Evolutionary conservation across 1,284 basidiomycete species (phyloP), one percentile per base, ranked within the genome.

Genomic region (Marasmius sp.): DNA sequence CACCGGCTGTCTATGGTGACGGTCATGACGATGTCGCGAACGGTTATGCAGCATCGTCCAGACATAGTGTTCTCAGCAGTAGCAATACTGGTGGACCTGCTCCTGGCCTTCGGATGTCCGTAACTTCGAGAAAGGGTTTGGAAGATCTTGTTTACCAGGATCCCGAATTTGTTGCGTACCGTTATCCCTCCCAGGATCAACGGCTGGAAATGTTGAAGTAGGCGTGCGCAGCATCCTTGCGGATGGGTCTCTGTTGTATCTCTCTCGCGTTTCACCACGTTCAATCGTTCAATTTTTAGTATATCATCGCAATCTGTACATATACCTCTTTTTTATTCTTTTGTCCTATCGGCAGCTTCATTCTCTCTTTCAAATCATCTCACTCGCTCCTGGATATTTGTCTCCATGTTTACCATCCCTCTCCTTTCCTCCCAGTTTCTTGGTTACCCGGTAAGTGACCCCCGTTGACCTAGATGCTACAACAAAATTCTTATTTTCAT

Each of bases 131-230:
- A 59, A 90, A 86, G 76, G 86, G 85, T 55, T 78, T 91, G 60
- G 89, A 91, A 67, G 85, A 88, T 65, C 79, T 91, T n/a, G 90
- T 93, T 34, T 81, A 88, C 34, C 92, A 91, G 74, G 90, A 92
- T 70, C 75, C 85, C 2, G 88, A 93, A 34, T 93, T 93, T 69
- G 86, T 93, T 63, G 90, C 91, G 3, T 93, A 93, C 72, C 85
- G 91, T 43, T 93, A 93, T 73, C 92, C 92, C 9, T 92, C 89
- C 12, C 84, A 81, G 64, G 87, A 89, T 65, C 85, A 89, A 63
- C 80, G 76, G 59, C 75, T 84, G 63, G 85, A 87, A 70, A 76
- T 89, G 51, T 66, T 88, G 3, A 54, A 36, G 37, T 54, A 54
- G 52, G 12, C 34, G 12, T 9, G 33, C 12, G 12, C 11, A 33